phyloP scores from a whole-genome alignment of 1,139 yeast genomes.

The Blastobotrys petasosporus region DNA sequence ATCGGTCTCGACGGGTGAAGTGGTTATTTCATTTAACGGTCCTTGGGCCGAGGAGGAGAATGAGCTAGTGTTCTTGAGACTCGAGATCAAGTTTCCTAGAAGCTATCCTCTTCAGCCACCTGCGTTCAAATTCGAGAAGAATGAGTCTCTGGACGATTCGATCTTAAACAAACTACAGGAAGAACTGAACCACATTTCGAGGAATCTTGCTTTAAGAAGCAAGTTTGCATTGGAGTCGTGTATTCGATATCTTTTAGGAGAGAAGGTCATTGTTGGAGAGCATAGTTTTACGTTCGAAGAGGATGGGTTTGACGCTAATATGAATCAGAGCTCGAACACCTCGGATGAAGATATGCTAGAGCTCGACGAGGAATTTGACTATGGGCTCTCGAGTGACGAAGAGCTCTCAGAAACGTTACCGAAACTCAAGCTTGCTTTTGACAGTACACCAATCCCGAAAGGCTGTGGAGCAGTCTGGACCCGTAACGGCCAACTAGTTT shows the following conservation, averaged over 20 bases:
- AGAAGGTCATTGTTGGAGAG: constrained; percentile 41
- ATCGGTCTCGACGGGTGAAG: constrained; percentile 77
- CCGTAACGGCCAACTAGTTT: constrained; percentile 66
- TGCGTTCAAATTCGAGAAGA: constrained; percentile 68
- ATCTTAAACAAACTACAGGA: constrained; percentile 46
- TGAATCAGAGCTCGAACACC: too few species aligned
- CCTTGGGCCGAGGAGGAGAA: constrained; percentile 50
- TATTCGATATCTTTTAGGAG: constrained; percentile 75
- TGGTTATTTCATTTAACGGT: constrained; percentile 70
- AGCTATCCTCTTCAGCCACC: constrained; percentile 63
- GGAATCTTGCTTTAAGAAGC: constrained; percentile 50
- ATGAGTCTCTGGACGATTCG: constrained; percentile 52
- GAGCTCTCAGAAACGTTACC: constrained; percentile 21
- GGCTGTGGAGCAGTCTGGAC: constrained; percentile 94
- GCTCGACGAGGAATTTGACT: constrained; percentile 12
- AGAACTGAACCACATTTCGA: constrained; percentile 51
- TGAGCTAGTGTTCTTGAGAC: constrained; percentile 61
- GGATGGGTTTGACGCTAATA: constrained; percentile 7
- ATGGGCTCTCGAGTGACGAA: constrained; percentile 22
- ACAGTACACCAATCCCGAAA: constrained; percentile 84
- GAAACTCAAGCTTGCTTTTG: constrained; percentile 39
- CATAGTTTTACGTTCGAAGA: constrained; percentile 12
- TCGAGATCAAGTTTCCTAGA: constrained; percentile 61
- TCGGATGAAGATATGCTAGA: constrained; percentile 12
- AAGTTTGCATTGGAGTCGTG: constrained; percentile 74